A percentile compares a stretch with the other conserved stretches of the same genome.
These are phyloP conservation scores for Hirsutella thompsonii DNA, from an alignment of 2,329 filamentous ascomycete genomes.

Conservation along the genomic window DNA sequence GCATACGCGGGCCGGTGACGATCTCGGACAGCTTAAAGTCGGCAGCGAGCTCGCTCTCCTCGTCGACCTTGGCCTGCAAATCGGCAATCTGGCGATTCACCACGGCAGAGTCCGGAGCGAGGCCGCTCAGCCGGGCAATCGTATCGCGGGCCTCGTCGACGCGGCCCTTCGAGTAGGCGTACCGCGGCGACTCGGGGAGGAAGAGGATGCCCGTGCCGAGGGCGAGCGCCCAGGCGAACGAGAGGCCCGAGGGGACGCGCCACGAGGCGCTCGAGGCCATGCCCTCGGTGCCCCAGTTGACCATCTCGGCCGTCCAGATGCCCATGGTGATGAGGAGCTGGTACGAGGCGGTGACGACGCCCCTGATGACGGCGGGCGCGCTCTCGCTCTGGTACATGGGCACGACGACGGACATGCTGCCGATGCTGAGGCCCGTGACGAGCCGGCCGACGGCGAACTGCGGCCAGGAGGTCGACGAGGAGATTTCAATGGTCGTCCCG, in stretches of 20 bases:
- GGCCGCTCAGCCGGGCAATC: slow-evolving; percentile 32
- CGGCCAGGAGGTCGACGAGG: slow-evolving; percentile 42
- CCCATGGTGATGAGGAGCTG: slow-evolving; percentile 59
- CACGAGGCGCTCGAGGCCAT: slow-evolving; percentile 37
- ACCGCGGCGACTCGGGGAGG: slow-evolving; percentile 43
- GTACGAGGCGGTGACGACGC: slow-evolving; percentile 50
- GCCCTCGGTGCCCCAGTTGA: slow-evolving; percentile 47
- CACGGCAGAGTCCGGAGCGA: slow-evolving; percentile 21
- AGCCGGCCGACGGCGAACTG: slow-evolving; percentile 53
- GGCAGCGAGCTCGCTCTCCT: slow-evolving; percentile 30
- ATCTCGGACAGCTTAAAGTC: slow-evolving; percentile 43
- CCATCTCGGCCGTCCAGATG: slow-evolving; percentile 45
- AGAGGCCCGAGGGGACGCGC: slow-evolving; percentile 48
- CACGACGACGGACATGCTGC: slow-evolving; percentile 48
- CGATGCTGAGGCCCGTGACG: slow-evolving; percentile 54
- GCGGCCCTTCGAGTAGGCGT: slow-evolving; percentile 31
- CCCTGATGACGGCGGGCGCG: slow-evolving; percentile 50
- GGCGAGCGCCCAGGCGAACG: slow-evolving; percentile 40
- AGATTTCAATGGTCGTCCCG: slow-evolving; percentile 51
- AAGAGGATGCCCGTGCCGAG: slow-evolving; percentile 36
- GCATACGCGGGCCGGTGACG: slow-evolving; percentile 55
- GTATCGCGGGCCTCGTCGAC: slow-evolving; percentile 33
- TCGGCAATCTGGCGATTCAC: slow-evolving; percentile 37
- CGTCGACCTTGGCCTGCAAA: slow-evolving; percentile 35
- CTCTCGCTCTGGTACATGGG: slow-evolving; percentile 60